Evolutionary conservation across 1,284 basidiomycete species (phyloP), one percentile per base, ranked within the genome.

Genomic region (Ganoderma boninense): DNA sequence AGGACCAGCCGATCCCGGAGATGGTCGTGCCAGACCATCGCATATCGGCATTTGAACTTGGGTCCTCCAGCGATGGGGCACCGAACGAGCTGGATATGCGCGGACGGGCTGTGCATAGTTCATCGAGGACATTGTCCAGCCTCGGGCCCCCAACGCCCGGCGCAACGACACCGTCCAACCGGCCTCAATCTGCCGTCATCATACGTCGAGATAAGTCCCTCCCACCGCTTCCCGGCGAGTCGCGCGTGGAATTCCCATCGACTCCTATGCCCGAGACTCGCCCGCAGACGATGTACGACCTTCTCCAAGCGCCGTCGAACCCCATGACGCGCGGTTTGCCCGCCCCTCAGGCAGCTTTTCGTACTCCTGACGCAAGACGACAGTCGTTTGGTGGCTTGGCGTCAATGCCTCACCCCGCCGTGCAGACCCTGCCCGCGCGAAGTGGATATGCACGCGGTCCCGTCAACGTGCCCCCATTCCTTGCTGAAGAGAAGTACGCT

Each of bases 311-410:
- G 82, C 82, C 40, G 79, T 83, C 64, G 38, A 80, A 79, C 54
- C 82, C 83, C 61, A 80, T 82, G 4, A 62, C 29, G 5, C 82
- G 84, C 65, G 87, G 87, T 67, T 87, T 92, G 72, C 73, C 84
- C 5, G 88, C 89, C 29, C 92, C 92, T 5, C 85, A 88, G 62
- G 87, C 90, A 3, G 86, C 90, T 3, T 94, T 93, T 85, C 86
- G 87, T 52, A 82, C 75, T 26, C 42, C 70, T 40, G 92, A 93
- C 69, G 75, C 76, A 52, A 85, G 93, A 70, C 84, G 93, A 63
- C 93, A 94, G 78, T 94, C 93, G 1, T 94, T 95, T 74, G 84
- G 87, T 57, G 94, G 93, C 14, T 80, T 89, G 38, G 82, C 87
- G 13, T 87, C 89, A 3, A 84, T 85, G 32, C 88, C 91, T 8